These are phyloP conservation scores for Evernia prunastri DNA, from an alignment of 495 filamentous ascomycete species.

Conservation along the genomic window DNA sequence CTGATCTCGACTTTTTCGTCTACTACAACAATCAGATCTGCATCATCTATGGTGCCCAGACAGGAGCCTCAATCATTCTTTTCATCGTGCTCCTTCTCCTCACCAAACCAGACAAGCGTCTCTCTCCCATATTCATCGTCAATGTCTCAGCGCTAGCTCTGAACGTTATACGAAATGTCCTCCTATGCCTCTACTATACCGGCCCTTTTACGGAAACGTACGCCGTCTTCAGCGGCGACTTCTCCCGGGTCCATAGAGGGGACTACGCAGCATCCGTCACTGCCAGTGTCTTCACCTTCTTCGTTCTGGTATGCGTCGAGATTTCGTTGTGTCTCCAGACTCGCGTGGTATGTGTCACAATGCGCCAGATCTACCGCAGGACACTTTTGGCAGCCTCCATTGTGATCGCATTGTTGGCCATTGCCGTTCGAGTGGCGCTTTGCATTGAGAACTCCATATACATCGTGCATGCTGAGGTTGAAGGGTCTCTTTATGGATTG, in stretches of 20 bases:
- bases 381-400: slow-evolving; percentile 45
- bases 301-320: slow-evolving; percentile 57
- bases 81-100: slow-evolving; percentile 58
- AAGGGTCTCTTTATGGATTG: slow-evolving; percentile 46
- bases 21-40: slow-evolving; percentile 46
- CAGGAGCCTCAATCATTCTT: slow-evolving; percentile 66
- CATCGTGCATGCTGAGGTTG: slow-evolving; percentile 41
- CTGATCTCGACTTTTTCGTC: slow-evolving; percentile 43
- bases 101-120: slow-evolving; percentile 55
- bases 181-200: slow-evolving; percentile 53
- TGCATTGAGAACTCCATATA: slow-evolving; percentile 49
- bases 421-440: slow-evolving; percentile 55
- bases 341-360: slow-evolving; percentile 50
- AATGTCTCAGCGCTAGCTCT: slow-evolving; percentile 55
- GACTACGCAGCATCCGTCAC: slow-evolving; percentile 48
- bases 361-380: slow-evolving; percentile 39
- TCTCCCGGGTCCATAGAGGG: slow-evolving; percentile 39
- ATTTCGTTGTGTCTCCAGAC: slow-evolving; percentile 68
- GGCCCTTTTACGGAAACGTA: slow-evolving; percentile 54
- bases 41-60: slow-evolving; percentile 66
- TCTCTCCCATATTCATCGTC: slow-evolving; percentile 54
- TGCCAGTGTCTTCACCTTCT: slow-evolving; percentile 46
- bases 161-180: slow-evolving; percentile 54
- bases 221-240: slow-evolving; percentile 51
- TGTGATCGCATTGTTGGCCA: slow-evolving; percentile 46